Evolutionary conservation across 352 stramenopile genomes (phyloP), one percentile per base, ranked within the genome.

Genomic region (Globisporangium canariense): DNA sequence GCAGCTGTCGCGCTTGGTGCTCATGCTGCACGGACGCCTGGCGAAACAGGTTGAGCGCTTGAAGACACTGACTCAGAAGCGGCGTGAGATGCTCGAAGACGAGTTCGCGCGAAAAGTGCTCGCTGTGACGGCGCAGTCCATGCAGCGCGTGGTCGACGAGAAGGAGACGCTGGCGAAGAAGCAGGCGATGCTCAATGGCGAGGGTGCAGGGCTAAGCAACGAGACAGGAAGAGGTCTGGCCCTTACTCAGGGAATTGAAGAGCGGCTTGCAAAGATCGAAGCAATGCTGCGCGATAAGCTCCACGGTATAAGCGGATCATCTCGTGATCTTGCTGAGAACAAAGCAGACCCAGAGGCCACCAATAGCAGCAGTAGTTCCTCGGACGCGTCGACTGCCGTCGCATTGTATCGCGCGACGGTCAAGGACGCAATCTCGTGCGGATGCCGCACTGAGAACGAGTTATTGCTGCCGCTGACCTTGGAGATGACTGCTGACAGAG

Each of bases 71-170:
- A 62, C 66, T 7, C 62, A 51, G 2, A 74, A 76, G 60, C 67
- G 75, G 28, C 60, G 58, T 1, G 45, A 54, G 10, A 45, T 81
- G 55, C 38, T 88, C n/a, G 77, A 88, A 55, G 68, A 88, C 20
- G 81, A 88, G 51, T 87, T 73, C 34, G 54, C 66, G 1, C 75
- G 77, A 9, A 88, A 86, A 56, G 64, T 68, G 9, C 65, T 86
- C 47, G 74, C 80, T 13, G 68, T 86, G 30, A 64, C 67, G 4
- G 73, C 80, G 14, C 77, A 75, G 20, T 86, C 84, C 74, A 71
- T 75, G 58, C 72, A 89, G 50, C 69, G 73, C 2, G 53, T 90
- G 2, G 62, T 76, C 6, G 76, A 84, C 22, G 79, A 89, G 64
- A 86, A 83, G 41, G 70, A 81, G n/a, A 58, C 55, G 14, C 64